Evolutionary conservation across 1,139 yeast genomes (phyloP), one percentile per base, ranked within the genome.

Genomic region (Tardiomyces depauwii): DNA sequence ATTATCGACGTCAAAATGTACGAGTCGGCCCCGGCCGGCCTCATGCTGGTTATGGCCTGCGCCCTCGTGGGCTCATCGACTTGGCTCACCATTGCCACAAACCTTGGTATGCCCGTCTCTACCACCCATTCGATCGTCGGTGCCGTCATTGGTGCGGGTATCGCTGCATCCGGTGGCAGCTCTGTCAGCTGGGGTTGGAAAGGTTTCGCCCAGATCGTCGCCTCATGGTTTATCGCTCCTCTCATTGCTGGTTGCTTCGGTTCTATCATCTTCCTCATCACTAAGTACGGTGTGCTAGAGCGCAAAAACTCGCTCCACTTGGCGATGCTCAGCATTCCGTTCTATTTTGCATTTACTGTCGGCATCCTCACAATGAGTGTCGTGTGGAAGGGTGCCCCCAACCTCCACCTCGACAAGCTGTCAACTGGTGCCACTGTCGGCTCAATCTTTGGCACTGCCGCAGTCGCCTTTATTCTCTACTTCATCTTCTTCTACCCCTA

Each of bases 141-240:
- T 59, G 89, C 80, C 36, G 74, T 80, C 44, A 80, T 82, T 52
- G 91, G 93, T 52, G 73, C 84, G 16, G 81, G 86, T 49, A 75
- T 83, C 58, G 93, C 89, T 44, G 81, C 89, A 27, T 72, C 71
- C 53, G 80, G 80, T 50, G 79, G 76, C 40, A 58, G 64, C 2
- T 69, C 76, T 49, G 74, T 82, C 49, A 66, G 64, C 49, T 82
- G 91, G 93, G 89, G 87, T 21, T 82, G 91, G 91, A 50, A 54
- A 18, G 88, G 88, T 40, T 82, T 82, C 50, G 62, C 84, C 1
- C 82, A 80, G 62, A 82, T 82, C 54, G 76, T 80, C 53, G 91
- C 91, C 2, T 79, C 88, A 12, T 82, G 91, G 89, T 80, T 80
- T 58, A 78, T 82, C 65, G 88, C 91, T 13, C 91, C 93, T n/a